Percentiles rank a stretch among this genome's conserved stretches.
Conservation (phyloP, 805 yeast genomes). For the Lipomyces spencermartinsiae region DNA sequence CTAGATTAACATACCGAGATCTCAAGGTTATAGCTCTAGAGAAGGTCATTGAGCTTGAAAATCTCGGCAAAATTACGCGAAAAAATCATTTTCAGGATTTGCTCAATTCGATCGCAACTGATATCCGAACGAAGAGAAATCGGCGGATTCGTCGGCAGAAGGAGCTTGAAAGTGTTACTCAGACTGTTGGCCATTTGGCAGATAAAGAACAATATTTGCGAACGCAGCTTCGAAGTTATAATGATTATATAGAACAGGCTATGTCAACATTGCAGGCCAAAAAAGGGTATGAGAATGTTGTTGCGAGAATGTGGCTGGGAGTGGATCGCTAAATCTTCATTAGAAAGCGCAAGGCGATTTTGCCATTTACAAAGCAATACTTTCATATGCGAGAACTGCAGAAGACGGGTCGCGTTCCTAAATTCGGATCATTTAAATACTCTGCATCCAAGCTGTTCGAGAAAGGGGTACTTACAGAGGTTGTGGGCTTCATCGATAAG, state of each 20-base stretch:
- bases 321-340: not conserved
- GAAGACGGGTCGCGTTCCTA: constrained; percentile 62
- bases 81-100: constrained; percentile 76
- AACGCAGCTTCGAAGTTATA: constrained; percentile 52
- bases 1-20: constrained; percentile 62
- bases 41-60: constrained; percentile 75
- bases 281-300: constrained; percentile 45
- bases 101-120: constrained; percentile 81
- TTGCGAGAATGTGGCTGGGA: constrained; percentile 10
- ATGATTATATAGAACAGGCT: constrained; percentile 57
- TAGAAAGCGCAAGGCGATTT: constrained; percentile 41
- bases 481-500: constrained; percentile 57
- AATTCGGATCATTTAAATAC: constrained; percentile 79
- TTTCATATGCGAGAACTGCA: constrained; percentile 75
- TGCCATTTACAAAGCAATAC: constrained; percentile 74
- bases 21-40: constrained; percentile 79
- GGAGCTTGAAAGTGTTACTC: constrained; percentile 54
- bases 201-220: constrained; percentile 55
- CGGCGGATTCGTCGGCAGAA: constrained; percentile 55
- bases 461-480: constrained; percentile 66
- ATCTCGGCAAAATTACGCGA: constrained; percentile 66
- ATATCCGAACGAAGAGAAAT: constrained; percentile 65
- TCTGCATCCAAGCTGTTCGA: constrained; percentile 77
- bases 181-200: constrained; percentile 53
- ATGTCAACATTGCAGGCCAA: constrained; percentile 57